A percentile compares a stretch with the other conserved stretches of the same genome.
Evolutionary conservation across 768 basidiomycete genomes (phyloP).

Genomic region (Tubosaeta sp.): DNA sequence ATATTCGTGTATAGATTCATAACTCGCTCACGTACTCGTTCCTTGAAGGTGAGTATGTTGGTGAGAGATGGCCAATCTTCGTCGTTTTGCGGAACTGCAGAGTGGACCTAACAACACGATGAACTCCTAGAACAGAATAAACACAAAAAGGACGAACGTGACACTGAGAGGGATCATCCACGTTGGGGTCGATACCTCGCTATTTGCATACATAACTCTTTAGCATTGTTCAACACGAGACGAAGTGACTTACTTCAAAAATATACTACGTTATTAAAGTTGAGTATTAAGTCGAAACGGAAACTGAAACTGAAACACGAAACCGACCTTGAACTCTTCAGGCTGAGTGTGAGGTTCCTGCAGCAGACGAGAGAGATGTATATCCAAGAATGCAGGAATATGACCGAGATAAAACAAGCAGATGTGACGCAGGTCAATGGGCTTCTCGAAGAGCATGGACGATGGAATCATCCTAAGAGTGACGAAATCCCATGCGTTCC

Average conservation of each 20-base stretch:
- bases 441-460: conserved; percentile 83
- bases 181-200: conserved; percentile 94
- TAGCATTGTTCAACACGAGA: background rate
- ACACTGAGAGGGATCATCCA: conserved; percentile 82
- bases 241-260: conserved; percentile 54
- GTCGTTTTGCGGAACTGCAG: conserved; percentile 72
- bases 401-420: conserved; percentile 97
- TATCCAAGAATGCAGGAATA: conserved; percentile 89
- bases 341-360: conserved; percentile 82
- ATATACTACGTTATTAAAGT: conserved; percentile 45
- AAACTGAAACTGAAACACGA: background rate
- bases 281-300: conserved; percentile 1
- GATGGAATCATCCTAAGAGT: conserved; percentile 83
- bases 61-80: conserved; percentile 83
- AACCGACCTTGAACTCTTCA: conserved; percentile 63
- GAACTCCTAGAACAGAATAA: background rate
- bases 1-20: conserved; percentile 69
- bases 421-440: conserved; percentile 91
- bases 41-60: conserved; percentile 71
- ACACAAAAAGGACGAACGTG: conserved; percentile 52
- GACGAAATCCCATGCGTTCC: conserved; percentile 87
- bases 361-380: conserved; percentile 74
- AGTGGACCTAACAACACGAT: conserved; percentile 62
- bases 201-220: conserved; percentile 31
- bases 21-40: conserved; percentile 74